Evolutionary conservation across 2,329 filamentous ascomycete species (phyloP), one percentile per base, ranked within the genome.

Genomic region (Phyllachora maydis): DNA sequence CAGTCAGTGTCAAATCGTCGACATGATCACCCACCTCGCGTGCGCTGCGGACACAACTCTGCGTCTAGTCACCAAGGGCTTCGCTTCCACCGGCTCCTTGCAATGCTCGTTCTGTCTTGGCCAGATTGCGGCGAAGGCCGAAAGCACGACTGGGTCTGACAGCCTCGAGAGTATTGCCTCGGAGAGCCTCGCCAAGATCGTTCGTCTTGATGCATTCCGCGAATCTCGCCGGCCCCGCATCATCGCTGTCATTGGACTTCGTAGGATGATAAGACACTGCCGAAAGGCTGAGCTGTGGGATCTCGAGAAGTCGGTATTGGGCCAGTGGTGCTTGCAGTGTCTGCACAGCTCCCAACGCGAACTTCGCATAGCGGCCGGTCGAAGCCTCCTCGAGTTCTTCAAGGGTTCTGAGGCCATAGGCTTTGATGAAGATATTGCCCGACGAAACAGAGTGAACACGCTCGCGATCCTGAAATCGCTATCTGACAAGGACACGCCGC

Each of bases 291-390:
- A 57, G 4, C 53, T 76, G 25, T 49, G 85, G 15, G 65, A 77
- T 32, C 50, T 93, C 3, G 64, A 71, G 28, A 54, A 50, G 2
- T 82, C 78, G 6, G 43, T 50, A 1, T 50, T 79, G 19, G 82
- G 78, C 0, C 71, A 83, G 37, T 85, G 78, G 65, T 83, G 81
- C 38, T 50, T 93, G 4, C 66, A 74, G 34, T 79, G 75, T 1
- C 52, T 95, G 18, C 71, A 73, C 32, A 91, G 83, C 44, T 90
- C 83, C 2, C 46, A 81, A 11, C 65, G 85, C 39, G 88, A 95
- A 42, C 52, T 95, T 14, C 70, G 85, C 16, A 65, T 93, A 35
- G 74, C 74, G 18, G 76, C 83, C 28, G 76, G 74, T 55, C 73
- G 54, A 38, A 50, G 41, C 25, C 28, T 32, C 32, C 23, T 23